Evolutionary conservation across 495 filamentous ascomycete species (phyloP).

Genomic region (Xylaria cubensis): DNA sequence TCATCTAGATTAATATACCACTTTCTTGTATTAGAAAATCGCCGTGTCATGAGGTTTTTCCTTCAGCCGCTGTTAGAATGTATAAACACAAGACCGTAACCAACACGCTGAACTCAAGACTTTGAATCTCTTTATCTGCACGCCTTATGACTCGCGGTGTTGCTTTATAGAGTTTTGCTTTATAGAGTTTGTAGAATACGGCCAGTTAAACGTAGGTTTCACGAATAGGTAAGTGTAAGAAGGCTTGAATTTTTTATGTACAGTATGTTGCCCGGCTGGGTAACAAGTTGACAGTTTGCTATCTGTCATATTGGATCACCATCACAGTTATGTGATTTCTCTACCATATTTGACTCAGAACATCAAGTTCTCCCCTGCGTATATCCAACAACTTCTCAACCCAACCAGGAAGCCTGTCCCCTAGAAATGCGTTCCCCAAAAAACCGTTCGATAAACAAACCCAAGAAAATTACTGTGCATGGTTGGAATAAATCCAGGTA

Average conservation of each 20-base stretch:
- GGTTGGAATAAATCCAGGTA: neutral
- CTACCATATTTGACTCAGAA: neutral
- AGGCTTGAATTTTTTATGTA: slow-evolving; percentile 20
- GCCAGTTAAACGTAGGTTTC: neutral
- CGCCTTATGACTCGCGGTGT: no score
- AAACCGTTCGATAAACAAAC: neutral
- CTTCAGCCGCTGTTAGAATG: no score
- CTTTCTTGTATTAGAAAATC: no score
- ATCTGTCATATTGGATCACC: slow-evolving; percentile 7
- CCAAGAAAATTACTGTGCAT: slow-evolving; percentile 10
- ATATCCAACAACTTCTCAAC: slow-evolving; percentile 10
- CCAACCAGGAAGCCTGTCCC: neutral
- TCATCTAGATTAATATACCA: no score
- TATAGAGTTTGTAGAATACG: neutral
- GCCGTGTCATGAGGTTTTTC: no score
- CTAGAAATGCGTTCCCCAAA: neutral
- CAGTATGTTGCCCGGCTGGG: slow-evolving; percentile 11
- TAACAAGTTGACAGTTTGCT: neutral
- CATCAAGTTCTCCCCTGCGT: neutral
- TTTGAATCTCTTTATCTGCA: no score
- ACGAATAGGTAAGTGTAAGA: neutral
- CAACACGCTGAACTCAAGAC: no score
- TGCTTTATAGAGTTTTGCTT: neutral
- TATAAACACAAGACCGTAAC: no score
- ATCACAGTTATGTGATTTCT: neutral